Base-by-base conservation (phyloP, 2,329 filamentous ascomycete genomes). In the Pseudopithomyces maydicus region DNA sequence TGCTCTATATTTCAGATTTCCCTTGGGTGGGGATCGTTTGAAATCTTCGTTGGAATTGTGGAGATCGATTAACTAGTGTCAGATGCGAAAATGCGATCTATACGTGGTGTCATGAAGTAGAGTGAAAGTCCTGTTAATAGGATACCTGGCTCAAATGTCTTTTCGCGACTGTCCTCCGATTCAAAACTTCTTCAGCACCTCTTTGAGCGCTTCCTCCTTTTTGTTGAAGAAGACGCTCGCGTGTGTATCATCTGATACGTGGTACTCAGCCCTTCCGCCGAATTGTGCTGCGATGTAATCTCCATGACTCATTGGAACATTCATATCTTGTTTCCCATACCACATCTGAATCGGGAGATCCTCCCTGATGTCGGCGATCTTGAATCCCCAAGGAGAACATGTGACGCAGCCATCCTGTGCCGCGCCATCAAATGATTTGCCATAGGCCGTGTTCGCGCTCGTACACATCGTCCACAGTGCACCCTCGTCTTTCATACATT, bases 281-380 rank as follows among this genome's bases (percentile, higher is more conserved):
- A 78, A 53, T 35, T 73, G 57, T 42, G 46, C 53, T 1, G 72
- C 69, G 54, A 76, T 67, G 51, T 72, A 64, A 44, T 61, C 56
- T 1, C 72, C 75, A 63, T 77, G 73, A 50, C 71, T 65, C 2
- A 67, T 62, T 36, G 74, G 75, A 42, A 77, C 69, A 57, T 61
- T 64, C 19, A 23, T 61, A 65, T 78, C 75, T 2, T 63, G 33
- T 42, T 65, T 74, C 19, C 73, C 74, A 61, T 77, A 72, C 74
- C 74, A 77, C 59, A 78, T 41, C 54, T 74, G 67, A 29, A 78
- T 68, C 2, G 70, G 69, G 42, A 78, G 52, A 55, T 77, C 75
- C 1, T 56, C 46, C 3, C 73, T 50, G 23, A 78, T 73, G 55
- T 77, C 76, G 53, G 74, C 62, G 1, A 78, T 56, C 50, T 57